Evolutionary conservation across 805 yeast genomes (phyloP).

Genomic region (Trichomonascus vanleenenianus): DNA sequence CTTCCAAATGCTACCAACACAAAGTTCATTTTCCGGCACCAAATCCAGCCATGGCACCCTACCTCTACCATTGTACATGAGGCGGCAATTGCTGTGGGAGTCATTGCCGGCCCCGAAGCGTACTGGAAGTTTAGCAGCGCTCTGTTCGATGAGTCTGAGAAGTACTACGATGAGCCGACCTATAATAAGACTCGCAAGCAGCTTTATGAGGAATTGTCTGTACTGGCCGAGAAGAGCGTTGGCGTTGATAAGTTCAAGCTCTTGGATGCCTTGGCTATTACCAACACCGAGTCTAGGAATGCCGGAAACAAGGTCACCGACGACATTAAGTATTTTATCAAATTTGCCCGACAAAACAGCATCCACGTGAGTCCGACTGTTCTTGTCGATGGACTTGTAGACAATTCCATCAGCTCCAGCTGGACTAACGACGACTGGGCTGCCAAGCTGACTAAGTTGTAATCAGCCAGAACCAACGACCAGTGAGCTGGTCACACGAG

Average conservation of each 20-base stretch:
- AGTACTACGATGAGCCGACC: slow-evolving; percentile 56
- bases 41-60: slow-evolving; percentile 90
- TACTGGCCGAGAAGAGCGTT: slow-evolving; percentile 35
- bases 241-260: slow-evolving; percentile 35
- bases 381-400: slow-evolving; percentile 57
- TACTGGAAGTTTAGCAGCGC: slow-evolving; percentile 52
- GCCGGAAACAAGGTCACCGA: slow-evolving; percentile 49
- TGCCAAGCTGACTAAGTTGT: slow-evolving; percentile 10
- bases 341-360: slow-evolving; percentile 66
- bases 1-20: slow-evolving; percentile 45
- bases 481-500: too few species aligned
- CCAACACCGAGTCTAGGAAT: slow-evolving; percentile 35
- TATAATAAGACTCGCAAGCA: slow-evolving; percentile 47
- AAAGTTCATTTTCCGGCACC: slow-evolving; percentile 59
- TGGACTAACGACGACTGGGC: slow-evolving; percentile 41
- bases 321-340: slow-evolving; percentile 68
- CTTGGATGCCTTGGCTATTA: slow-evolving; percentile 28
- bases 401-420: slow-evolving; percentile 53
- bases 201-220: slow-evolving; percentile 45
- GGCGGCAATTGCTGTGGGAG: slow-evolving; percentile 45
- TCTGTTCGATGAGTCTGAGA: slow-evolving; percentile 46
- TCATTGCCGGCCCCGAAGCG: slow-evolving; percentile 43
- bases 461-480: too few species aligned
- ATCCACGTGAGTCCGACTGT: slow-evolving; percentile 85
- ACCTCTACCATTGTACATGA: slow-evolving; percentile 62